Evolutionary conservation across 2,329 filamentous ascomycete genomes (phyloP).

Genomic region (Talaromyces sp.): DNA sequence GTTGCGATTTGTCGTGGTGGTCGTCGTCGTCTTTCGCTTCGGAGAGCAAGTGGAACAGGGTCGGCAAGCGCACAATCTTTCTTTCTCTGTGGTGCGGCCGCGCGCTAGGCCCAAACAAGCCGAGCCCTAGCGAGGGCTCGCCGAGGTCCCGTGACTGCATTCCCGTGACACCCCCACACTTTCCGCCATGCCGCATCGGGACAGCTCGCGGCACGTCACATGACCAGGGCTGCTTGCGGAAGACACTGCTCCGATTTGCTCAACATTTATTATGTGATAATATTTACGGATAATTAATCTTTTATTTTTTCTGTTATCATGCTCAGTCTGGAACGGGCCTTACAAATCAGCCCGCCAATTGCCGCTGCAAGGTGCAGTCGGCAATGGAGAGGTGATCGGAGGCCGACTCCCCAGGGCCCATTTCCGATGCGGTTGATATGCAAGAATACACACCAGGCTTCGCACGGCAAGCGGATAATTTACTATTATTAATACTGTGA

Average conservation of each 20-base stretch:
- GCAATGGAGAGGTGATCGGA: not conserved
- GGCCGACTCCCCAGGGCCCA: not conserved
- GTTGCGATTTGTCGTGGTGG: constrained; percentile 37
- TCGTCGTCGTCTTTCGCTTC: constrained; percentile 38
- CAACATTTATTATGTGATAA: not conserved
- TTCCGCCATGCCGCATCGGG: not conserved
- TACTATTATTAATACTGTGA: not conserved
- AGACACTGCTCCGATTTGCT: constrained; percentile 7
- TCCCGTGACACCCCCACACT: not conserved
- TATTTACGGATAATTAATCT: too few species aligned
- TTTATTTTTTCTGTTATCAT: not conserved
- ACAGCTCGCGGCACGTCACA: not conserved
- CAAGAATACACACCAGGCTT: too few species aligned
- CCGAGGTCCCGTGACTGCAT: constrained; percentile 27
- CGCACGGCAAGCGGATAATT: not conserved
- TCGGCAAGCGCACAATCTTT: constrained; percentile 27
- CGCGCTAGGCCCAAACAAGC: constrained; percentile 29
- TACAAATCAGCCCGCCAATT: not conserved
- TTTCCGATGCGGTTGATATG: too few species aligned
- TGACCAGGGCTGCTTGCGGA: not conserved
- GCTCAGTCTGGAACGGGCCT: not conserved
- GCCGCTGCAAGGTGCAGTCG: not conserved
- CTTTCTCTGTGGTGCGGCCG: constrained; percentile 29
- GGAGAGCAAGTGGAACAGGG: constrained; percentile 17
- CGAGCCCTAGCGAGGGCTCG: constrained; percentile 33